A percentile compares a stretch with the other conserved stretches of the same genome.
phyloP scores from a whole-genome alignment of 2,329 filamentous ascomycete species.

The Pestalotiopsis sp. region DNA sequence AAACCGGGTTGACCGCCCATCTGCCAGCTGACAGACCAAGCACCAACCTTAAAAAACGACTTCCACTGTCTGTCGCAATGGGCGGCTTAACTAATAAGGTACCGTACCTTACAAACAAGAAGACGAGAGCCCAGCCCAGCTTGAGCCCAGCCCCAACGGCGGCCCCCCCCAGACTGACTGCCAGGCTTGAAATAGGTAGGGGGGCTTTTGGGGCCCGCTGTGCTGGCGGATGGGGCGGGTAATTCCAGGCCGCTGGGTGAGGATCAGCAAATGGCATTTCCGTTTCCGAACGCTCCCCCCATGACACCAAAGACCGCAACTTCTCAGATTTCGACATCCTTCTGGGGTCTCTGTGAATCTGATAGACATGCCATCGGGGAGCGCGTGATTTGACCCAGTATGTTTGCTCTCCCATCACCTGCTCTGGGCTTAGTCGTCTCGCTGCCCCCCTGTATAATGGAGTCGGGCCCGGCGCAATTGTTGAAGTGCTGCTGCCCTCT shows the following conservation, averaged over 20 bases:
- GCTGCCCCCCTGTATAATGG: not conserved
- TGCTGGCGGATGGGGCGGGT: not conserved
- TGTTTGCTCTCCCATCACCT: not conserved
- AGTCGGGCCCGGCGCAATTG: not conserved
- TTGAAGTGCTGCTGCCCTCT: not conserved
- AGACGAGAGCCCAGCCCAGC: no score
- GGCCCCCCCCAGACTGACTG: no score
- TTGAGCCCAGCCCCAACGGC: no score
- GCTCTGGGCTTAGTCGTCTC: not conserved
- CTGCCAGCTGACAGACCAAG: not conserved
- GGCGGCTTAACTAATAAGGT: not conserved
- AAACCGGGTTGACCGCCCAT: not conserved
- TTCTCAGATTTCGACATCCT: not conserved
- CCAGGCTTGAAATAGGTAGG: no score
- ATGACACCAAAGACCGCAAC: not conserved
- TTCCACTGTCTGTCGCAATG: not conserved
- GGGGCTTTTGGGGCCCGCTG: no score
- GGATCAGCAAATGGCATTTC: not conserved
- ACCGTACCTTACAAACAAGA: not conserved
- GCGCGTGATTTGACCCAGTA: no score
- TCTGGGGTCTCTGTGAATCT: not conserved
- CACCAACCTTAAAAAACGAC: not conserved
- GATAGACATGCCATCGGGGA: no score
- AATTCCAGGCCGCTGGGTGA: not conserved
- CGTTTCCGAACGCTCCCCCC: not conserved